Evolutionary conservation across 306 rosid species (phyloP).

Genomic region (Castanea mollissima): DNA sequence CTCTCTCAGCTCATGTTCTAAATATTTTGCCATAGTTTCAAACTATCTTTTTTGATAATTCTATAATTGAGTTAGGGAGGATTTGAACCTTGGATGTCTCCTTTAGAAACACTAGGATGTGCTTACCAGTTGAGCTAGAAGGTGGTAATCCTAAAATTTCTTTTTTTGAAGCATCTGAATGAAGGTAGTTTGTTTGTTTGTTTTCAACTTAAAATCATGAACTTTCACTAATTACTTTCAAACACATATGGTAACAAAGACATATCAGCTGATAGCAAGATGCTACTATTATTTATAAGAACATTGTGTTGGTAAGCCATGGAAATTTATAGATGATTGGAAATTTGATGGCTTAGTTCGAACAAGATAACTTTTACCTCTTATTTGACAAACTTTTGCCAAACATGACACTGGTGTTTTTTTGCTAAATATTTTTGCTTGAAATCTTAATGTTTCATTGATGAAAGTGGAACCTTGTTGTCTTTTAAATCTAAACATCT

Average conservation of each 20-base stretch:
- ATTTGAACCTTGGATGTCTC: too few relatives aligned
- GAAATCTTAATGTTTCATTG: background rate
- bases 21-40: background rate
- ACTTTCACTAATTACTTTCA: background rate
- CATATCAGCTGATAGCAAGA: background rate
- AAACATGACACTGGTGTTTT: background rate
- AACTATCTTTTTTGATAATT: background rate
- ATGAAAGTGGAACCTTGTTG: background rate
- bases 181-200: background rate
- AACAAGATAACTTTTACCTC: background rate
- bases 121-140: too few relatives aligned
- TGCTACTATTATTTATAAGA: background rate
- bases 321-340: background rate
- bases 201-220: background rate
- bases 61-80: too few relatives aligned
- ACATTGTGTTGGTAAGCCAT: background rate
- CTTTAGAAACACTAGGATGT: too few relatives aligned
- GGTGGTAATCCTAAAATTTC: background rate
- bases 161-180: background rate
- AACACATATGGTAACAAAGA: background rate
- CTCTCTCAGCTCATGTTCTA: background rate
- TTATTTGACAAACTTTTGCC: background rate
- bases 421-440: background rate
- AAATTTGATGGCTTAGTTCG: background rate
- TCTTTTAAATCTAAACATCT: background rate